Percentiles rank a stretch among this genome's conserved stretches.
Conservation (phyloP, 441 rosid genomes). For the Iberis amara region DNA sequence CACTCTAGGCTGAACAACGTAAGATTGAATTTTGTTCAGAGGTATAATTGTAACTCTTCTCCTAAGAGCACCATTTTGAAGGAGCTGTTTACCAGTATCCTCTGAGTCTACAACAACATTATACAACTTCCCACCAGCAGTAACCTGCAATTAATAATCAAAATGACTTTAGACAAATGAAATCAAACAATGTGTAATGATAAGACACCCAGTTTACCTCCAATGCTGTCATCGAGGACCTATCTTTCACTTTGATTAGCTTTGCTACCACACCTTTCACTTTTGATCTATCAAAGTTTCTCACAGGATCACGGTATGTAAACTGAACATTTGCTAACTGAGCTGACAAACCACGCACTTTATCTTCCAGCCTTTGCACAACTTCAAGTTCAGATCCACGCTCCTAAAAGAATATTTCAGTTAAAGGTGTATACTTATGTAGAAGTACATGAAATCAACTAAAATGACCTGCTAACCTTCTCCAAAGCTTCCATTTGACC, state of each 20-base stretch:
- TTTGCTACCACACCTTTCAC: conserved; percentile 97
- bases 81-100: conserved; percentile 86
- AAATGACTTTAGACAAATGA: conserved; percentile 16
- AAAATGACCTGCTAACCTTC: conserved; percentile 47
- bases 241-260: conserved; percentile 79
- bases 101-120: conserved; percentile 92
- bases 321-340: conserved; percentile 80
- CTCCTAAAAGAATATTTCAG: conserved; percentile 44
- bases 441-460: conserved; percentile 2
- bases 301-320: conserved; percentile 75
- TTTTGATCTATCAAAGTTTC: conserved; percentile 79
- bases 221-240: conserved; percentile 76
- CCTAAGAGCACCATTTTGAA: conserved; percentile 86
- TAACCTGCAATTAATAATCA: conserved; percentile 49
- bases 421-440: conserved; percentile 18
- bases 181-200: conserved; percentile 15
- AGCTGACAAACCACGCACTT: conserved; percentile 59
- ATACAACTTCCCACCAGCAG: conserved; percentile 91
- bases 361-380: conserved; percentile 75
- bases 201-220: conserved; percentile 51
- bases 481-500: conserved; percentile 88
- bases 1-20: conserved; percentile 51
- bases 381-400: conserved; percentile 62
- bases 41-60: conserved; percentile 95
- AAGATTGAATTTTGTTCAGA: conserved; percentile 76